A percentile compares a stretch with the other conserved stretches of the same genome.
phyloP scores from a whole-genome alignment of 177 flowering plant genomes.

The Vitis hybrid region DNA sequence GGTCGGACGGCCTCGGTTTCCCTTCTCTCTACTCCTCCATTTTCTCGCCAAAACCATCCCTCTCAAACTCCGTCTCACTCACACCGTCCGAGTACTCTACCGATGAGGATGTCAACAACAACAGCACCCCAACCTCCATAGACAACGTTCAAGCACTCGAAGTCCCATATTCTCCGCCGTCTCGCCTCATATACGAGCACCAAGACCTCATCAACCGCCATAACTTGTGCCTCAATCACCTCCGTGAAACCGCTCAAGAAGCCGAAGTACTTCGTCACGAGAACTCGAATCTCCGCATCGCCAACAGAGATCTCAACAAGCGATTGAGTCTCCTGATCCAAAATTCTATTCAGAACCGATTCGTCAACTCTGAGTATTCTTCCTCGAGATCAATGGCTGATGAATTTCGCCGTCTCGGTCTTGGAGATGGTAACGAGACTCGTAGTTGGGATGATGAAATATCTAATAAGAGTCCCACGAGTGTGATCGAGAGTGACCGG shows the following conservation, averaged over 20 bases:
- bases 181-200: slow-evolving; percentile 47
- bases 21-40: slow-evolving; percentile 27
- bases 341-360: slow-evolving; percentile 24
- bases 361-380: slow-evolving; percentile 5
- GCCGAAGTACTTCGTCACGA: slow-evolving; percentile 57
- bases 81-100: slow-evolving; percentile 32
- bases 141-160: slow-evolving; percentile 22
- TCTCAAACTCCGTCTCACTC: slow-evolving; percentile 19
- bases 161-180: slow-evolving; percentile 2
- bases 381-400: slow-evolving; percentile 21
- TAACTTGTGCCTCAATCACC: slow-evolving; percentile 47
- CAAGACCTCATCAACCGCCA: slow-evolving; percentile 63
- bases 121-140: slow-evolving; percentile 6
- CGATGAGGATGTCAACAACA: slow-evolving; percentile 15
- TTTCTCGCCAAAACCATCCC: slow-evolving; percentile 24
- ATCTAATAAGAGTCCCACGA: slow-evolving; percentile 49
- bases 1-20: slow-evolving; percentile 14
- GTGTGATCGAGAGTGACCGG: slow-evolving; percentile 36
- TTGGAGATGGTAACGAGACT: slow-evolving; percentile 12
- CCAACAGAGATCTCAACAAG: slow-evolving; percentile 52
- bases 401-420: slow-evolving; percentile 23
- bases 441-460: slow-evolving; percentile 20
- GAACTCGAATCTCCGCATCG: slow-evolving; percentile 50
- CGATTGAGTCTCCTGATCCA: slow-evolving; percentile 39
- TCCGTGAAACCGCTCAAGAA: slow-evolving; percentile 45